phyloP scores from a whole-genome alignment of 1,284 basidiomycete genomes.

The Heimioporus retisporus region DNA sequence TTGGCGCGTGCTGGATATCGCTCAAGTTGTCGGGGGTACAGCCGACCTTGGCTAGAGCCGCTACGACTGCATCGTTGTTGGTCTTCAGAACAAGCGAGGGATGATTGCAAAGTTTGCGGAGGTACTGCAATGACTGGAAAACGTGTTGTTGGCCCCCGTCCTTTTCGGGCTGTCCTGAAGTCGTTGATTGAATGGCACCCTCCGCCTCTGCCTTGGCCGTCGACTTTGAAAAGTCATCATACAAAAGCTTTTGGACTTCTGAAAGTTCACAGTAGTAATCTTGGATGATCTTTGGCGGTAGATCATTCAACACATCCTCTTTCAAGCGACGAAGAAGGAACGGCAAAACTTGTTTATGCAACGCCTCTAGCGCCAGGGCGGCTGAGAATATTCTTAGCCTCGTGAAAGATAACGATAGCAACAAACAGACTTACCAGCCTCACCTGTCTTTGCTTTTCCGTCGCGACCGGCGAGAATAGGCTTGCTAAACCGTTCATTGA shows the following conservation, averaged over 20 bases:
- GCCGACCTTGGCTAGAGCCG: constrained; percentile 71
- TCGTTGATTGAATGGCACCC: constrained; percentile 63
- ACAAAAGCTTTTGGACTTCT: constrained; percentile 92
- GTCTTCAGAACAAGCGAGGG: constrained; percentile 90
- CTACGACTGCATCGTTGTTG: constrained; percentile 66
- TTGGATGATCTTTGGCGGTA: constrained; percentile 99
- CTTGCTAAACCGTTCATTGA: constrained; percentile 97
- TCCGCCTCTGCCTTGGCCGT: constrained; percentile 76
- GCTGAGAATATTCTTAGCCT: constrained; percentile 56
- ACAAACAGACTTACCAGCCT: constrained; percentile 77
- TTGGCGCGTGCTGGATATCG: constrained; percentile 95
- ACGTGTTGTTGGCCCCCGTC: constrained; percentile 81
- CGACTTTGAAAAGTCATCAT: constrained; percentile 93
- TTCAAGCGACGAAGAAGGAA: constrained; percentile 97
- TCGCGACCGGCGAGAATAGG: constrained; percentile 97
- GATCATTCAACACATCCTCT: constrained; percentile 96
- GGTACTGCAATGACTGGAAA: constrained; percentile 97
- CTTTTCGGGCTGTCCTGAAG: constrained; percentile 50
- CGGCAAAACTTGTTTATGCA: constrained; percentile 99
- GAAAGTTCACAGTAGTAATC: constrained; percentile 99
- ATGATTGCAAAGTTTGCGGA: constrained; percentile 98
- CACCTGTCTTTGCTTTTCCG: constrained; percentile 94
- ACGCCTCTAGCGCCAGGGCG: constrained; percentile 92
- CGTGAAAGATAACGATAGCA: constrained; percentile 3
- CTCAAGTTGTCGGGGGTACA: constrained; percentile 59